These are phyloP conservation scores for Hortiboletus flavorubellus DNA, from an alignment of 768 basidiomycete species.

Conservation along the genomic window DNA sequence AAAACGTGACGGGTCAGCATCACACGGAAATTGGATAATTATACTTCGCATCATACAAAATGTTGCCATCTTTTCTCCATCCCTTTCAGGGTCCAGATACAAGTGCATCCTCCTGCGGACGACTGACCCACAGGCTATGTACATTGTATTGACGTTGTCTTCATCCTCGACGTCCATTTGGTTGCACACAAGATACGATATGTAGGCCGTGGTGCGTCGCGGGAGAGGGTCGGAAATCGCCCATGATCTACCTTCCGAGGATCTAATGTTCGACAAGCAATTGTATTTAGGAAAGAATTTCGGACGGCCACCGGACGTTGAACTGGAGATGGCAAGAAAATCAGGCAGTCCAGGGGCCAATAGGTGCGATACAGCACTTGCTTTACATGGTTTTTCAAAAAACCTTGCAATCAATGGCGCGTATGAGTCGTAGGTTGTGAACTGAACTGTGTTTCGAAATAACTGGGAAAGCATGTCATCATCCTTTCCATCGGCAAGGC, in stretches of 20 bases:
- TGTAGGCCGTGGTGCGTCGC: too few species aligned
- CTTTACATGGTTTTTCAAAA: neutral
- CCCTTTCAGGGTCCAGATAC: neutral
- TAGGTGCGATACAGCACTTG: too few species aligned
- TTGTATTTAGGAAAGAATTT: too few species aligned
- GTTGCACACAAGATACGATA: neutral
- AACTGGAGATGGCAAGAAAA: too few species aligned
- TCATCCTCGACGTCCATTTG: neutral
- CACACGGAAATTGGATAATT: too few species aligned
- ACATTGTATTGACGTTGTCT: neutral
- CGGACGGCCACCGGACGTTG: too few species aligned
- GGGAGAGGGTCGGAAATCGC: too few species aligned
- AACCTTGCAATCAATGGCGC: slow-evolving; percentile 9
- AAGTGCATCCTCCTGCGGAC: neutral
- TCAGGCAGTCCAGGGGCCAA: too few species aligned
- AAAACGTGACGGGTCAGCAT: too few species aligned
- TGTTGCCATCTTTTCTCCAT: slow-evolving; percentile 7
- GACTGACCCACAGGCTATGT: neutral
- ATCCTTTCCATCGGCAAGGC: neutral
- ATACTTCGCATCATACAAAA: too few species aligned
- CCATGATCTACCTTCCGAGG: too few species aligned
- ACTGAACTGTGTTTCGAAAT: slow-evolving; percentile 9
- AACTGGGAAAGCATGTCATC: neutral
- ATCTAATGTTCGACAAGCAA: too few species aligned
- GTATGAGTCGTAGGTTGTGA: slow-evolving; percentile 17